Base-by-base conservation (phyloP, 129 eudicot genomes). In the Silybum marianum region DNA sequence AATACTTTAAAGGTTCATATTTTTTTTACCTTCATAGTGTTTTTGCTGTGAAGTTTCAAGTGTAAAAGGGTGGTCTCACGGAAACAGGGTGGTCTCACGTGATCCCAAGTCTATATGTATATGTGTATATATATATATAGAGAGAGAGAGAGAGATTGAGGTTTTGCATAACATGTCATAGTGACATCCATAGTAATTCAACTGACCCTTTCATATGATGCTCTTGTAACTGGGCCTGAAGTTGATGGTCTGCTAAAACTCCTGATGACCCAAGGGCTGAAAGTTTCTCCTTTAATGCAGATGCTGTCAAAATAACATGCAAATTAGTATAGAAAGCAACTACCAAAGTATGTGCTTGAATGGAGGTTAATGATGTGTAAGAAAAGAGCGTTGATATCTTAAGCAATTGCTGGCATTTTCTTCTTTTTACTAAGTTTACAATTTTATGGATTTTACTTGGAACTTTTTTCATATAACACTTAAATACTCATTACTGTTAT, bases 211-310 rank as follows among this genome's bases (percentile, higher is more conserved):
- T 95, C 87, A 90, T 73, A 83, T 92, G 94, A 82, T 92, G 97
- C 85, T 92, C 99, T 91, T 95, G 99, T 77, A 95, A 85, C 87
- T 92, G 98, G 21, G 99, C 91, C 83, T 95, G 97, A 81, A 95
- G 97, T 80, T 95, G 99, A 83, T 95, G 99, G 73, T 95, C 99
- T 54, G 99, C 99, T 84, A 95, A 85, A 79, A 95, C 87, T 83
- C 99, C 99, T 82, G 99, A 92, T 80, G 99, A 89, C 36, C 99
- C 99, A 40, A 95, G 97, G 75, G 99, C 80, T 69, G 93, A 90
- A 69, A 95, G 99, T 79, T 95, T 95, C 88, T 95, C 99, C 93
- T 92, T 95, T 80, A 95, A 83, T 19, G 92, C 97, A 84, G 99
- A 95, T 71, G 99, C 99, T 95, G 88, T 68, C 71, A 46, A 80